Base-by-base conservation (phyloP, 164 flowering plant genomes). In the Berberis thunbergii region DNA sequence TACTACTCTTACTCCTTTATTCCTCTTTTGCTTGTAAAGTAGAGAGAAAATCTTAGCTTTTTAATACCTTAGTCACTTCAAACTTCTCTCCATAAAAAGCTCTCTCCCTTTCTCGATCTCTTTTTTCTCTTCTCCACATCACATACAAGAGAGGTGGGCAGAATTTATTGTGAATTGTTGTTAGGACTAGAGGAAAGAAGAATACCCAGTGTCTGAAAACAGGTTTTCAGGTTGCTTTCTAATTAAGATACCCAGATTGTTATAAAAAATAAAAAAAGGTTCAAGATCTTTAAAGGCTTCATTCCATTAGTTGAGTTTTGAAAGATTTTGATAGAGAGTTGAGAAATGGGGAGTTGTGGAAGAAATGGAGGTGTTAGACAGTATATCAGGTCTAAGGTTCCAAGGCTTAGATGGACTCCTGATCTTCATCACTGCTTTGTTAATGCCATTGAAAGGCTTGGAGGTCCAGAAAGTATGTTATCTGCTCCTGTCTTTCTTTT, bases 361-460 rank as follows among this genome's bases (percentile, higher is more conserved):
- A 84, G 87, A 58, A 78, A 72, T 73, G 86, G 90, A 59, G 70
- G 78, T 3, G 92, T 88, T 10, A 80, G 96, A 59, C 96, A 81
- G 69, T 88, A 88, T 66, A 57, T 86, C 7, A 77, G 97, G 77
- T 89, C 97, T 0, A 89, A 84, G 68, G 84, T 82, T 4, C 96
- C 96, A 61, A 76, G 97, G 6, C 45, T 91, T 68, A 73, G 89
- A 77, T 91, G 97, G 97, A 91, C 96, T 40, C 82, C 89, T 57
- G 92, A 91, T 62, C 98, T 91, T 72, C 96, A 91, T 65, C 88
- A 69, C 60, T 83, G 84, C 54, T 91, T 91, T 76, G 79, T 91
- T 71, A 76, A 80, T 71, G 94, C 98, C 64, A 78, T 91, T 66
- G 81, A 86, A n/a, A 77, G 84, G 46, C 96, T 91, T 60, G 98